Evolutionary conservation across 106 monocot genomes (phyloP).

Genomic region (Posidonia australis): DNA sequence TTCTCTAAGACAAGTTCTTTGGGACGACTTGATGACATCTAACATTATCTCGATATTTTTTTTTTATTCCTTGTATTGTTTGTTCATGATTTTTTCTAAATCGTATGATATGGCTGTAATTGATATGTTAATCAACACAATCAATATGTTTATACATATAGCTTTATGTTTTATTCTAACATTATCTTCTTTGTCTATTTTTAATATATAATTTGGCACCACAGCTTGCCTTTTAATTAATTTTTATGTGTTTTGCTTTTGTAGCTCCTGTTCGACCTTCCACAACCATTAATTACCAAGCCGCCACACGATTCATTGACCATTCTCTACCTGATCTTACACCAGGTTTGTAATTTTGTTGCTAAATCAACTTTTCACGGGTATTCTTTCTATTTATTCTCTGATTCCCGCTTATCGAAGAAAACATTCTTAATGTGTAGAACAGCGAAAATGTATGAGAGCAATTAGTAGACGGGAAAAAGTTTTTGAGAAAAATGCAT

Average conservation of each 20-base stretch:
- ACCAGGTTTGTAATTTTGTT: constrained; percentile 28
- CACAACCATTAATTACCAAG: constrained; percentile 53
- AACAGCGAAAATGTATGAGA: constrained; percentile 55
- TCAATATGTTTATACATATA: no score
- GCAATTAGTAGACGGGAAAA: constrained; percentile 41
- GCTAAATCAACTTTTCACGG: not conserved
- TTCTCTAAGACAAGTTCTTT: no score
- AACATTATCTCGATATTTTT: no score
- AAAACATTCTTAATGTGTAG: constrained; percentile 18
- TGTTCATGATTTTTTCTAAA: no score
- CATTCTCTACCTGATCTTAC: constrained; percentile 77
- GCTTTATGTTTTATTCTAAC: no score
- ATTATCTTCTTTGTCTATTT: not conserved
- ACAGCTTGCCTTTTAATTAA: not conserved
- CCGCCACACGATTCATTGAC: constrained; percentile 75
- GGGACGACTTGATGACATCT: no score
- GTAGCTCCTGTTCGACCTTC: constrained; percentile 74
- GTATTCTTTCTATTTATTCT: not conserved
- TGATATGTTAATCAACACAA: no score
- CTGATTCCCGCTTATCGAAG: not conserved
- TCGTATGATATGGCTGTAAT: no score
- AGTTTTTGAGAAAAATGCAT: constrained; percentile 16
- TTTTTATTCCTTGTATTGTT: no score
- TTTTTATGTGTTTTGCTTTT: not conserved
- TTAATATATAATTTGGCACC: not conserved